Base-by-base conservation (phyloP, 441 rosid species). In the Brassica hybrid region DNA sequence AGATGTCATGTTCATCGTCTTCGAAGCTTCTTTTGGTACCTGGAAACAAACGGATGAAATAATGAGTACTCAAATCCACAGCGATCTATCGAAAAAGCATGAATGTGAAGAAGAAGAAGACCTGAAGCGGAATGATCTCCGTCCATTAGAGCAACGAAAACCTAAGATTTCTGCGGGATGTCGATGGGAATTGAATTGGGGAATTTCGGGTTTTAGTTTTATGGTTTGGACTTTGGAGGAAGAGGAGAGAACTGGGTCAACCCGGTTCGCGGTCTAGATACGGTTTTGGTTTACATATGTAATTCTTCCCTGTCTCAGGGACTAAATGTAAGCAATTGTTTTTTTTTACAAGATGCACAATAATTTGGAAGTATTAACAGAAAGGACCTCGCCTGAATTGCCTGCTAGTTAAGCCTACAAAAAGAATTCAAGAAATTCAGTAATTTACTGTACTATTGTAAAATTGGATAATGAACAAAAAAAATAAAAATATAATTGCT, bases 1-100 rank as follows among this genome's bases (percentile, higher is more conserved):
- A 90, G 16, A 85, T 83, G 57, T 88, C 98, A 71, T 88, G 96
- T 73, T 90, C 99, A 9, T 96, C 98, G 66, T 89, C 97, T 76
- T 89, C 95, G 74, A 88, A 96, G 75, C 89, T 85, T 85, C 97
- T 87, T 86, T 92, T 96, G 67, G 17, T 81, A 67, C 92, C 97
- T 90, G 77, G 76, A 63, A 3, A 18, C 2, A 62, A 17, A 65
- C 7, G 27, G 7, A 65, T 27, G 32, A 19, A 19, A 19, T 19
- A 19, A 19, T 19, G 21, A 19, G 21, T 1, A 19, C 21, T 1
- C 21, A 19, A 19, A 19, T 19, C 32, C 32, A 25, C 3, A 1
- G 21, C 30, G 65, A 57, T 69, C 60, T 23, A 75, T n/a, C 8
- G 7, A 62, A 25, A 54, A 69, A 52, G 1, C 50, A 64, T 27